phyloP scores from a whole-genome alignment of 192 early-diverging fungal genomes.

The Umbelopsis ramanniana region DNA sequence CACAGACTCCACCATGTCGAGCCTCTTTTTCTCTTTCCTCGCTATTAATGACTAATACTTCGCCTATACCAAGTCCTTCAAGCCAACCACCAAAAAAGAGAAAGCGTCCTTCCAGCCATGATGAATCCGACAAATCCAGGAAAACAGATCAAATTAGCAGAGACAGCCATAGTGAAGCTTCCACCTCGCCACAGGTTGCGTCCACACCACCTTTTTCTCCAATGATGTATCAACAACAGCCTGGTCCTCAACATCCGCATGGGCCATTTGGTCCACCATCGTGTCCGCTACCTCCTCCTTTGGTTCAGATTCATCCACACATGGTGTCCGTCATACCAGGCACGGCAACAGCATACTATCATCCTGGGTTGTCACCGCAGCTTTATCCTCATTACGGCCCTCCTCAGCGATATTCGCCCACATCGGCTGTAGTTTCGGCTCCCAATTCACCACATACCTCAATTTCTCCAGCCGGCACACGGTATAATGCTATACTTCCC shows the following conservation, averaged over 20 bases:
- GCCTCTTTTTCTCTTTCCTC: not conserved
- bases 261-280: not conserved
- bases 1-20: not conserved
- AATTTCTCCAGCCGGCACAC: constrained; percentile 4
- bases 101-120: not conserved
- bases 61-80: not conserved
- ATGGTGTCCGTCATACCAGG: constrained; percentile 18
- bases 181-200: not conserved
- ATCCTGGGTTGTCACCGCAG: constrained; percentile 11
- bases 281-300: constrained; percentile 1
- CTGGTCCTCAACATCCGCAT: not conserved
- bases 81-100: constrained; percentile 17
- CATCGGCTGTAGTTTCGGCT: not conserved
- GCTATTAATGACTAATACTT: constrained; percentile 7
- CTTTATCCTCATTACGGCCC: not conserved
- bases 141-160: not conserved
- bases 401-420: not conserved
- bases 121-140: constrained; percentile 3
- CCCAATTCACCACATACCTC: not conserved
- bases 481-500: constrained; percentile 1
- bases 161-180: not conserved
- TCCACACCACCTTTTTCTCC: constrained; percentile 1
- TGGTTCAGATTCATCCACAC: constrained; percentile 9
- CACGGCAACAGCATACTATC: not conserved
- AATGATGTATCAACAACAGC: constrained; percentile 5